Conservation (phyloP, 2,329 filamentous ascomycete genomes). For the Leptographium lundbergii region DNA sequence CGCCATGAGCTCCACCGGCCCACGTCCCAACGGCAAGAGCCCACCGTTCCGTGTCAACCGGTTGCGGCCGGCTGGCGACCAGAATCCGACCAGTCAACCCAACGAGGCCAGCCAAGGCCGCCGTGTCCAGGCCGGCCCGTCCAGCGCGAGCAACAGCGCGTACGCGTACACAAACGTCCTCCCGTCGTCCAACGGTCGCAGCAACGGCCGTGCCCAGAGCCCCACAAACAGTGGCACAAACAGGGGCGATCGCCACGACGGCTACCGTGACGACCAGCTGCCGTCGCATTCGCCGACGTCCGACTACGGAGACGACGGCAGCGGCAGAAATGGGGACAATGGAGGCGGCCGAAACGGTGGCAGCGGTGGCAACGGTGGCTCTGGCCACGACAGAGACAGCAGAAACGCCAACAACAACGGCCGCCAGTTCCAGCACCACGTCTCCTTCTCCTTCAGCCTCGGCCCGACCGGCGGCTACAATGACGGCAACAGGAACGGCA, state of each 20-base stretch:
- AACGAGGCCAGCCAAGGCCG: not conserved
- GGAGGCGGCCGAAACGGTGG: not conserved
- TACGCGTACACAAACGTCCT: constrained; percentile 2
- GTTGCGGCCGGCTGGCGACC: not conserved
- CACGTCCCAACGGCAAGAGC: constrained; percentile 5
- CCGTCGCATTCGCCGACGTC: constrained; percentile 3
- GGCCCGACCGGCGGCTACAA: constrained; percentile 1
- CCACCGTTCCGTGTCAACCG: not conserved
- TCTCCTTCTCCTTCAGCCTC: constrained; percentile 2
- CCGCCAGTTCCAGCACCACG: constrained; percentile 4
- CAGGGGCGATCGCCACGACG: constrained; percentile 6
- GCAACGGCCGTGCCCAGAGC: constrained; percentile 1
- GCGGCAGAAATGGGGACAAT: not conserved
- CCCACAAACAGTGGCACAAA: constrained; percentile 3
- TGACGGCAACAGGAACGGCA: not conserved
- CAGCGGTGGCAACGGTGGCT: not conserved
- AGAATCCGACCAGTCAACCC: not conserved
- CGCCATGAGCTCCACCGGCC: constrained; percentile 9
- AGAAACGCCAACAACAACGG: not conserved
- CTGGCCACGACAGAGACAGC: not conserved
- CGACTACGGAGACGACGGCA: not conserved
- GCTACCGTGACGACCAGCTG: constrained; percentile 7
- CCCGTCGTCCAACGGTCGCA: not conserved
- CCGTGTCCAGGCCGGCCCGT: not conserved
- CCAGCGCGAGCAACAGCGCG: constrained; percentile 2